phyloP scores from a whole-genome alignment of 176 grass and related monocot species.

The Bonia amplexicaulis region DNA sequence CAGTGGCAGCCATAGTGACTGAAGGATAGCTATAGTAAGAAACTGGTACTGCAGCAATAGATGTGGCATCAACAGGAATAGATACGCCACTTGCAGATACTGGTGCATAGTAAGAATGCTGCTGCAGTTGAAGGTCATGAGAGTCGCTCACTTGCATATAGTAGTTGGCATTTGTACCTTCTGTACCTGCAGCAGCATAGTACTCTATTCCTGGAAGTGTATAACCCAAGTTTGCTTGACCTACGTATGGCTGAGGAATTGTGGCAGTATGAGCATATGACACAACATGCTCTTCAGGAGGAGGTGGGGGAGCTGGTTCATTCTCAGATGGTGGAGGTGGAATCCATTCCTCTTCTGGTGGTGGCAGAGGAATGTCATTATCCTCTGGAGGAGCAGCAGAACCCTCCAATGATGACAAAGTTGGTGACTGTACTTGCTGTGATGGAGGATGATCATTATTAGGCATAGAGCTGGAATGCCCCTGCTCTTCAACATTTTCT shows the following conservation, averaged over 20 bases:
- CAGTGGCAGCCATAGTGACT: constrained; percentile 8
- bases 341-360: constrained; percentile 77
- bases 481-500: constrained; percentile 42
- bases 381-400: constrained; percentile 47
- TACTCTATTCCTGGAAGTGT: constrained; percentile 56
- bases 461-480: not conserved
- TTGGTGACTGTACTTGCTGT: constrained; percentile 22
- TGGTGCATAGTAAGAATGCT: constrained; percentile 53
- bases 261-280: constrained; percentile 38
- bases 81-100: constrained; percentile 45
- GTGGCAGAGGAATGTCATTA: constrained; percentile 54
- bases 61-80: constrained; percentile 47
- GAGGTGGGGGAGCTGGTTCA: constrained; percentile 64
- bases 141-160: constrained; percentile 55
- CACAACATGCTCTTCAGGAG: constrained; percentile 48
- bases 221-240: constrained; percentile 55
- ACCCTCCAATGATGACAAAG: constrained; percentile 16
- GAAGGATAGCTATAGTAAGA: constrained; percentile 56
- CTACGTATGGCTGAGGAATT: constrained; percentile 47
- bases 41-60: constrained; percentile 39
- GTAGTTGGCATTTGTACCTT: constrained; percentile 45
- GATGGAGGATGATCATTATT: constrained; percentile 27
- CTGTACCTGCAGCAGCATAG: constrained; percentile 49
- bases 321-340: constrained; percentile 82
- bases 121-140: constrained; percentile 43